Percentiles rank a stretch among this genome's conserved stretches.
Evolutionary conservation across 1,139 yeast species (phyloP).

Genomic region (Wickerhamomyces sp.): DNA sequence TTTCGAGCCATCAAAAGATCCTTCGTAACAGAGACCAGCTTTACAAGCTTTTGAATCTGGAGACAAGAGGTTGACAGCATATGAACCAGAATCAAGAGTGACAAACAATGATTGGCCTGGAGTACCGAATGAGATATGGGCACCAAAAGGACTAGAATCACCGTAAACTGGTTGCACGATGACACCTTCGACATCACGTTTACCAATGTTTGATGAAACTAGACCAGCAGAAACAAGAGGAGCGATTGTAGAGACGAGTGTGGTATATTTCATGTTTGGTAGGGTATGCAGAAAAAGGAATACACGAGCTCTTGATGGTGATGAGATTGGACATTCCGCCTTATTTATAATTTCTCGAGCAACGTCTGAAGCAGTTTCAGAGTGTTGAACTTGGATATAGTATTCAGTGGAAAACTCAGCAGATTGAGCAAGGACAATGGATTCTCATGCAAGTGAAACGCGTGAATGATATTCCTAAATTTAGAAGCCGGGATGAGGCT

Average conservation of each 20-base stretch:
- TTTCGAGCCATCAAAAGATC: slow-evolving; percentile 38
- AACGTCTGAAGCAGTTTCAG: too few species aligned
- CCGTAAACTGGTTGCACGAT: not conserved
- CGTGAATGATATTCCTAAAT: too few species aligned
- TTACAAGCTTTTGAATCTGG: slow-evolving; percentile 7
- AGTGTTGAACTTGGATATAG: too few species aligned
- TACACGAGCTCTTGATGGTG: too few species aligned
- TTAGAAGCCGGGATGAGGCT: too few species aligned
- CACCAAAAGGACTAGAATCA: slow-evolving; percentile 9
- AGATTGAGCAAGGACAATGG: too few species aligned
- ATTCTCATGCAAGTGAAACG: too few species aligned
- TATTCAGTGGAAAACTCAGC: too few species aligned
- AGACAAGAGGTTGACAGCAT: slow-evolving; percentile 48
- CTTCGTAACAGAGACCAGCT: slow-evolving; percentile 26
- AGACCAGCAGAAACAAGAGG: not conserved
- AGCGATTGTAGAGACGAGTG: not conserved
- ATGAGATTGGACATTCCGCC: too few species aligned
- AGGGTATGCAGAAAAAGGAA: not conserved
- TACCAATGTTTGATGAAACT: not conserved
- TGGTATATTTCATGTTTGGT: not conserved
- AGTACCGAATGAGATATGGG: slow-evolving; percentile 42
- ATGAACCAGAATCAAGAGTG: slow-evolving; percentile 58
- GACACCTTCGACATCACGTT: not conserved
- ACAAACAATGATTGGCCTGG: slow-evolving; percentile 40
- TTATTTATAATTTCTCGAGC: too few species aligned